Percentiles rank a stretch among this genome's conserved stretches.
phyloP scores from a whole-genome alignment of 352 stramenopile genomes.

The Phytophthora hibernalis region DNA sequence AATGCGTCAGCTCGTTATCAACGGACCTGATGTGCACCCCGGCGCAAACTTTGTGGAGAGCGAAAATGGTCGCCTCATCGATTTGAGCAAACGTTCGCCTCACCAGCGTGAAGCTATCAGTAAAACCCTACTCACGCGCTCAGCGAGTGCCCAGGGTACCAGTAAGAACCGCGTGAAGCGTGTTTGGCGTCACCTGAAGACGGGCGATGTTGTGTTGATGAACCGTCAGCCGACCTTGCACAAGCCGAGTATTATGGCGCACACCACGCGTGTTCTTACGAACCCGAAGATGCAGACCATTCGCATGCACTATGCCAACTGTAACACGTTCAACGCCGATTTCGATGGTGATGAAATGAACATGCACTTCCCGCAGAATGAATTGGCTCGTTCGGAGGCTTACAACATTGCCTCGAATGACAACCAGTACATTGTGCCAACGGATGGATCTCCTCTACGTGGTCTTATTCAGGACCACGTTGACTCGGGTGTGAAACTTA shows the following conservation, averaged over 20 bases:
- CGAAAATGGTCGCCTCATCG: slow-evolving; percentile 93
- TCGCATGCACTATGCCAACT: slow-evolving; percentile 99
- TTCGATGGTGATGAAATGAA: slow-evolving; percentile 99
- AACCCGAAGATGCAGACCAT: slow-evolving; percentile 99
- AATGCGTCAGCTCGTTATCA: slow-evolving; percentile 97
- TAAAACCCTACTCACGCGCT: slow-evolving; percentile 94
- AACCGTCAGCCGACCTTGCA: slow-evolving; percentile 99
- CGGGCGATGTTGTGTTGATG: slow-evolving; percentile 99
- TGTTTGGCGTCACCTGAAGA: slow-evolving; percentile 97
- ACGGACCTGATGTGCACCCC: slow-evolving; percentile 96
- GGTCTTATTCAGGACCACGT: slow-evolving; percentile 99
- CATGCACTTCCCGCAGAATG: slow-evolving; percentile 99
- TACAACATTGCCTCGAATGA: slow-evolving; percentile 98
- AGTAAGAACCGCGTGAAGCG: slow-evolving; percentile 93
- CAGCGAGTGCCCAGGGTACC: slow-evolving; percentile 75
- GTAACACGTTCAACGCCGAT: slow-evolving; percentile 99
- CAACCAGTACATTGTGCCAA: slow-evolving; percentile 98
- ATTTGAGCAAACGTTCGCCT: slow-evolving; percentile 94
- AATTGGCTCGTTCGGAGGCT: slow-evolving; percentile 97
- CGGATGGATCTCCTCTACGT: slow-evolving; percentile 97
- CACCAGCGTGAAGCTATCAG: slow-evolving; percentile 96
- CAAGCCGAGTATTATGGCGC: slow-evolving; percentile 99
- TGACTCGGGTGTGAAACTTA: slow-evolving; percentile 98
- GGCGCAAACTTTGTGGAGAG: slow-evolving; percentile 98
- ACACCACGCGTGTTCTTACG: slow-evolving; percentile 97